Evolutionary conservation across 2,329 filamentous ascomycete genomes (phyloP), one percentile per base, ranked within the genome.

Genomic region (Albifimbria verrucaria): DNA sequence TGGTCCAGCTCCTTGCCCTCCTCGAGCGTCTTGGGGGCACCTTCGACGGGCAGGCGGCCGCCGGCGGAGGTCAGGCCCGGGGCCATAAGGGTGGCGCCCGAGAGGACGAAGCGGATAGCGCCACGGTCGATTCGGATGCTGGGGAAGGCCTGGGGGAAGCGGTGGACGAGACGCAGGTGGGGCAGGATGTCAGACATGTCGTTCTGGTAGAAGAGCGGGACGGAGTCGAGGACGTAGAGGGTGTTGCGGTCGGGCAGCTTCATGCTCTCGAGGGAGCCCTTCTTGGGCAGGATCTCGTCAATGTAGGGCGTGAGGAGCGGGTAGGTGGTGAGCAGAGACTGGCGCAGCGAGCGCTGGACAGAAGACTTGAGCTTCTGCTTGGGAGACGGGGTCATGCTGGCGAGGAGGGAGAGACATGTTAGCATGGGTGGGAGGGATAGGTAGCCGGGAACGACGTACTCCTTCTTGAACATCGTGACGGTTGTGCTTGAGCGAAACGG

Each of bases 311-410:
- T 85, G 49, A 97, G 87, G 49, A 90, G 83, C 3, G 94, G 94
- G 74, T 95, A 97, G 50, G 89, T 89, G 54, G 90, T 81, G 59
- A 94, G 78, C 60, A 97, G 83, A 66, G 90, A 90, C 65, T 87
- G 81, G 62, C 94, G 90, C 64, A 99, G 87, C 59, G 79, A 83
- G 66, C 94, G 90, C 77, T 97, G 92, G 52, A 91, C 90, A 22
- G 92, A 96, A 59, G 93, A 97, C 77, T 97, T 99, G 73, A 97
- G 90, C 80, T 97, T 97, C 63, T 92, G 91, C 77, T 94, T 96
- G 52, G 90, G 87, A 60, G 88, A 85, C 23, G 87, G 76, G 64
- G 85, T 77, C 70, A 96, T 86, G 61, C 89, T 93, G 65, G 21
- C 36, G 32, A 15, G 15, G 9, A 32, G 26, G 15, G 9, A 32